A percentile compares a stretch with the other conserved stretches of the same genome.
Evolutionary conservation across 805 yeast species (phyloP).

Genomic region (Ogataea nakhonphanomensis): DNA sequence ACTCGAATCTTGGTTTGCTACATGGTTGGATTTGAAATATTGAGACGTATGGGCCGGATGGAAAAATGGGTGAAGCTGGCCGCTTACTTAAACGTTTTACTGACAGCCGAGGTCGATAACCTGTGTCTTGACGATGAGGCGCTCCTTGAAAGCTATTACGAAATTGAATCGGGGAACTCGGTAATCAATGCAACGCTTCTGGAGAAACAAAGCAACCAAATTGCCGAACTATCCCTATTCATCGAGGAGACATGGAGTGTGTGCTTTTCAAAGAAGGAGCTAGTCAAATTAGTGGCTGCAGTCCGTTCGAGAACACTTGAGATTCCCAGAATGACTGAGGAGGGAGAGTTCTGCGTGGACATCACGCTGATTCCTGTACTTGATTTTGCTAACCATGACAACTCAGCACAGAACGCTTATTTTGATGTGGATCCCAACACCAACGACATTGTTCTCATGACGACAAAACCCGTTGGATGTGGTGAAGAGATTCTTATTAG

Average conservation of each 20-base stretch:
- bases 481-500: constrained; percentile 40
- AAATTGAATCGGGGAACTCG: constrained; percentile 13
- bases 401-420: constrained; percentile 43
- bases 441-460: constrained; percentile 1
- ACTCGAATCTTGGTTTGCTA: constrained; percentile 27
- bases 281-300: constrained; percentile 35
- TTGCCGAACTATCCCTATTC: constrained; percentile 15
- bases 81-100: constrained; percentile 34
- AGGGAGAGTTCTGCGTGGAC: constrained; percentile 43
- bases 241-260: constrained; percentile 19
- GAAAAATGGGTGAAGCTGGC: constrained; percentile 7
- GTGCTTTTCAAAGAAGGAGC: constrained; percentile 11
- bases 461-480: neutral
- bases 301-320: constrained; percentile 60
- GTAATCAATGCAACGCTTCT: constrained; percentile 11
- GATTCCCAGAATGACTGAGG: constrained; percentile 45
- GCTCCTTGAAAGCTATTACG: constrained; percentile 22
- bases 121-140: constrained; percentile 27
- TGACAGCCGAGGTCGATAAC: constrained; percentile 32
- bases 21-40: constrained; percentile 21
- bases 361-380: constrained; percentile 61
- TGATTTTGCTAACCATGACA: constrained; percentile 65
- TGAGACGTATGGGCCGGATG: constrained; percentile 7
- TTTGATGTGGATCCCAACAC: constrained; percentile 43
- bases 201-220: constrained; percentile 14